phyloP scores from a whole-genome alignment of 352 stramenopile genomes.

The Thraustotheca clavata region DNA sequence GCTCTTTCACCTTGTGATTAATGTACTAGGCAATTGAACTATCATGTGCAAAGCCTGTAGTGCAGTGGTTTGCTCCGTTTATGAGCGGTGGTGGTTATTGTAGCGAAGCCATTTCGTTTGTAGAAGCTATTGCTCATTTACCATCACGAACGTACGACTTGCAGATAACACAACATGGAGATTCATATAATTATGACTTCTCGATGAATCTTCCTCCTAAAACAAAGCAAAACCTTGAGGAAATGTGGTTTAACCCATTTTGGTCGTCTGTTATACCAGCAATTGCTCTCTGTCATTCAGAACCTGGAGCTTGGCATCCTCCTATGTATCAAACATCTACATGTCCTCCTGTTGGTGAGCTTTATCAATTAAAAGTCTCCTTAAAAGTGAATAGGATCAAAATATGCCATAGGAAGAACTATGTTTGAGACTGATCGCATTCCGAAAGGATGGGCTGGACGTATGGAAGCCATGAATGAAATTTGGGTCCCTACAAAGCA shows the following conservation, averaged over 20 bases:
- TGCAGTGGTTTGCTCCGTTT: slow-evolving; percentile 88
- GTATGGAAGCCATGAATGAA: slow-evolving; percentile 90
- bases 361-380: background rate
- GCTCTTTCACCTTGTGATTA: too few relatives aligned
- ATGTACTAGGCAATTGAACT: too few relatives aligned
- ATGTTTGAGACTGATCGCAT: slow-evolving; percentile 95
- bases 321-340: slow-evolving; percentile 55
- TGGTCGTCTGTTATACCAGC: slow-evolving; percentile 23
- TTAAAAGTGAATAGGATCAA: slow-evolving; percentile 11
- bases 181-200: slow-evolving; percentile 32
- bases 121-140: slow-evolving; percentile 44
- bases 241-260: slow-evolving; percentile 8
- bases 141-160: slow-evolving; percentile 18
- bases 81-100: slow-evolving; percentile 89
- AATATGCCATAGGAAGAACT: slow-evolving; percentile 78
- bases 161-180: slow-evolving; percentile 34
- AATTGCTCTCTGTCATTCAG: slow-evolving; percentile 87
- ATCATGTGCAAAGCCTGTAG: too few relatives aligned
- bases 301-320: slow-evolving; percentile 88
- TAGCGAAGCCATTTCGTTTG: slow-evolving; percentile 85
- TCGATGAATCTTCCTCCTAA: background rate
- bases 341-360: slow-evolving; percentile 38
- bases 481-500: slow-evolving; percentile 87
- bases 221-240: background rate
- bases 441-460: slow-evolving; percentile 74